Evolutionary conservation across 2,329 filamentous ascomycete genomes (phyloP).

Genomic region (Balansia obtecta): DNA sequence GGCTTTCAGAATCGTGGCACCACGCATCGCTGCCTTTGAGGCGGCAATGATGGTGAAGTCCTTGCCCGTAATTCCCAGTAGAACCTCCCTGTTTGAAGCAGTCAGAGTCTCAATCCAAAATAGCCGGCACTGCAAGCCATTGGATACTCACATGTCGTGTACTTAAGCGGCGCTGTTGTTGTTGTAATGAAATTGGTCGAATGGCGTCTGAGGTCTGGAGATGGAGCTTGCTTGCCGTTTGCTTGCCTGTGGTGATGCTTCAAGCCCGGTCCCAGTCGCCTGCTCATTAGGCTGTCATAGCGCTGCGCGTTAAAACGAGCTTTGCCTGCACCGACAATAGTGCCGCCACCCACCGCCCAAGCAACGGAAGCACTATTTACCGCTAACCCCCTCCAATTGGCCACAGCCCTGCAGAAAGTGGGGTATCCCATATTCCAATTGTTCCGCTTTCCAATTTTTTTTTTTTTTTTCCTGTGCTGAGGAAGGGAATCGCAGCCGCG

Average conservation of each 20-base stretch:
- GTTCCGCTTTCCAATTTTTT: slow-evolving; percentile 27
- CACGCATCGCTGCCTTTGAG: slow-evolving; percentile 96
- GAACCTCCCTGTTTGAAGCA: slow-evolving; percentile 66
- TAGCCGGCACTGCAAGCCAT: background rate
- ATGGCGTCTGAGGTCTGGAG: background rate
- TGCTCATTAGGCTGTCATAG: slow-evolving; percentile 23
- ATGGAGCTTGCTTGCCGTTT: background rate
- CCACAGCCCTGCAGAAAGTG: slow-evolving; percentile 2
- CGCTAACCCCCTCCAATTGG: slow-evolving; percentile 15
- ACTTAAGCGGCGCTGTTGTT: background rate
- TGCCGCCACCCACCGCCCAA: slow-evolving; percentile 22
- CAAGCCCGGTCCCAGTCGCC: slow-evolving; percentile 4
- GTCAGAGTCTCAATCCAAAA: background rate
- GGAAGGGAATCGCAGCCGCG: background rate
- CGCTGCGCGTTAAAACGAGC: slow-evolving; percentile 23
- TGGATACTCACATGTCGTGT: slow-evolving; percentile 6
- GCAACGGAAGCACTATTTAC: slow-evolving; percentile 19
- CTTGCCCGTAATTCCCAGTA: slow-evolving; percentile 96
- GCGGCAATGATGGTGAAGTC: slow-evolving; percentile 97
- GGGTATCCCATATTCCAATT: slow-evolving; percentile 13
- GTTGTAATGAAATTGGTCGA: slow-evolving; percentile 2
- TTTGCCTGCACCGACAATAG: slow-evolving; percentile 10
- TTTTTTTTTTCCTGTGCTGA: slow-evolving; percentile 12
- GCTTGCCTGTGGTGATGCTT: slow-evolving; percentile 2
- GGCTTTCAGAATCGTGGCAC: slow-evolving; percentile 88